A percentile compares a stretch with the other conserved stretches of the same genome.
Conservation (phyloP, 371 early-diverging fungal genomes). For the Rhizopus sp. region DNA sequence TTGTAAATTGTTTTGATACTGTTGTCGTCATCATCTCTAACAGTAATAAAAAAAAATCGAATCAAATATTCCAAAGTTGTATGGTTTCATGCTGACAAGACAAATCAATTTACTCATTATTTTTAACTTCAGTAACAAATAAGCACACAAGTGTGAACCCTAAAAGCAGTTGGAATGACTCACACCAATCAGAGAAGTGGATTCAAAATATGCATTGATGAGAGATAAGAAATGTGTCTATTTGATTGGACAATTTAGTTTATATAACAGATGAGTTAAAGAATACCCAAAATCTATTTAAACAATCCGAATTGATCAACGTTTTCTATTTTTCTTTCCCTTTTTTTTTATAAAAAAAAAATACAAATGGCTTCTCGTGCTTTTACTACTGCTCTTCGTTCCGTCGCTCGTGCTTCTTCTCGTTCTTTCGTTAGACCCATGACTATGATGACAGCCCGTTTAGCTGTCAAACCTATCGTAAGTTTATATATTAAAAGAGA, state of each 20-base stretch:
- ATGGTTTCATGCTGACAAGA: neutral
- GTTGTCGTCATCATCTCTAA: too few species aligned
- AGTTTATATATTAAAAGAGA: slow-evolving; percentile 7
- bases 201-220: slow-evolving; percentile 29
- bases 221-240: slow-evolving; percentile 17
- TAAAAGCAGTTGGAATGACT: slow-evolving; percentile 37
- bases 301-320: neutral
- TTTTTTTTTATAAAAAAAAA: slow-evolving; percentile 7
- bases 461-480: slow-evolving; percentile 40
- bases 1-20: too few species aligned
- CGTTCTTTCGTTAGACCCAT: slow-evolving; percentile 34
- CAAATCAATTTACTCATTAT: neutral
- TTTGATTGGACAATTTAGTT: slow-evolving; percentile 23
- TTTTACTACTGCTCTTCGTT: slow-evolving; percentile 45
- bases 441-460: slow-evolving; percentile 5
- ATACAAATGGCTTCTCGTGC: slow-evolving; percentile 41
- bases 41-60: neutral
- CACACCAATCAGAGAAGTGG: slow-evolving; percentile 45
- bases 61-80: neutral
- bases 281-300: neutral
- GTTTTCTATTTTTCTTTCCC: slow-evolving; percentile 17
- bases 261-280: slow-evolving; percentile 3
- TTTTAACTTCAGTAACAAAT: slow-evolving; percentile 3
- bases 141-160: neutral
- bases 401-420: slow-evolving; percentile 40